Conservation (phyloP, 768 basidiomycete species). For the Suillus subalutaceus region DNA sequence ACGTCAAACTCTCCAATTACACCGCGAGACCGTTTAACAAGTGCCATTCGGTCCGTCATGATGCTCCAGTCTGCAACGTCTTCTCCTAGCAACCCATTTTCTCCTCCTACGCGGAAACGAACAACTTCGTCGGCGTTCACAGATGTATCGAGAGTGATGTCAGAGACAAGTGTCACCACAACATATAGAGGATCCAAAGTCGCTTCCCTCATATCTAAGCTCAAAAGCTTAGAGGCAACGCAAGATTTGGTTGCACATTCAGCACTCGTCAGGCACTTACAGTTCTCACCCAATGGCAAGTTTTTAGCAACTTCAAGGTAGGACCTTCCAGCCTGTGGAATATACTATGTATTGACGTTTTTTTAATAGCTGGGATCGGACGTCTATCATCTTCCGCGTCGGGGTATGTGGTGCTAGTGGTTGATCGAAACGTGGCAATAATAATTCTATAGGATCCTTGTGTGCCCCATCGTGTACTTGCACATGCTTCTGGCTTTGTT, state of each 20-base stretch:
- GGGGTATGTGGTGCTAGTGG: constrained; percentile 43
- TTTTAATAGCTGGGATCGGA: constrained; percentile 64
- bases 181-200: constrained; percentile 55
- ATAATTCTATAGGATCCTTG: constrained; percentile 52
- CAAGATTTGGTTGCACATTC: constrained; percentile 67
- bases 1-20: constrained; percentile 3
- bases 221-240: constrained; percentile 54
- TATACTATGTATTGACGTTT: not conserved
- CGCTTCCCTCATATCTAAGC: constrained; percentile 54
- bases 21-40: constrained; percentile 31
- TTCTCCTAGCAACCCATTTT: constrained; percentile 12
- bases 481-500: constrained; percentile 72
- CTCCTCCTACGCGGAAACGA: constrained; percentile 34
- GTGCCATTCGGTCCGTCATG: constrained; percentile 43
- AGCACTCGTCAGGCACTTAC: constrained; percentile 70
- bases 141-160: not conserved
- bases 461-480: constrained; percentile 61
- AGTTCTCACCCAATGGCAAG: constrained; percentile 77
- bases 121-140: constrained; percentile 37
- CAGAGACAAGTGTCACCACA: constrained; percentile 19
- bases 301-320: constrained; percentile 75
- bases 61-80: constrained; percentile 33
- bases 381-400: constrained; percentile 67
- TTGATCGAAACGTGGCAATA: not conserved
- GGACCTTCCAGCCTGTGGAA: constrained; percentile 13